Conservation (phyloP, 2,329 filamentous ascomycete genomes). For the Pseudocercospora musae region DNA sequence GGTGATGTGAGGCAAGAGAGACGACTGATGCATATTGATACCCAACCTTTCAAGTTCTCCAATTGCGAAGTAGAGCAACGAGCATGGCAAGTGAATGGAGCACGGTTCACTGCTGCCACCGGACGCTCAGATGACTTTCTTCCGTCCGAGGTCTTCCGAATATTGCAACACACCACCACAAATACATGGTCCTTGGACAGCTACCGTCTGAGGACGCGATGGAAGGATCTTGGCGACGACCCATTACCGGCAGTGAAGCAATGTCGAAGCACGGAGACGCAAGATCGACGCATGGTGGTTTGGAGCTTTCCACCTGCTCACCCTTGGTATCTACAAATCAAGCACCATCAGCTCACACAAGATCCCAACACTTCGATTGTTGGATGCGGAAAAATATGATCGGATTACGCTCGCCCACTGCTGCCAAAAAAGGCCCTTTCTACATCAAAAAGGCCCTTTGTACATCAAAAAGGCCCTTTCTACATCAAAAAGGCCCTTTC, state of each 20-base stretch:
- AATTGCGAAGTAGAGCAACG: background rate
- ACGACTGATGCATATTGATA: background rate
- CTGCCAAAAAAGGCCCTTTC: background rate
- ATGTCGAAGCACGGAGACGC: background rate
- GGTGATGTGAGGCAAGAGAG: constrained; percentile 11
- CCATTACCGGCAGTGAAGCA: background rate
- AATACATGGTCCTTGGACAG: background rate
- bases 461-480: too few species aligned
- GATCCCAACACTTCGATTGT: background rate
- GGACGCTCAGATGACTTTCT: background rate
- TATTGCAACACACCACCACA: background rate
- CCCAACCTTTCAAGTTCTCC: background rate
- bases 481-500: too few species aligned
- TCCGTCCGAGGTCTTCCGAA: background rate
- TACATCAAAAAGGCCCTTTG: too few species aligned
- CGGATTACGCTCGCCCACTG: background rate
- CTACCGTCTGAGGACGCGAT: background rate
- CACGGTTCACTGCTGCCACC: background rate
- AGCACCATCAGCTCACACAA: background rate
- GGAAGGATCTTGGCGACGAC: background rate
- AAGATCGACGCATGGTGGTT: background rate
- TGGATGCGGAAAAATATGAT: background rate
- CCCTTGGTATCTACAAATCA: background rate
- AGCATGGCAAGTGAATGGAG: background rate
- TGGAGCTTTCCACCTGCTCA: background rate